A percentile compares a stretch with the other conserved stretches of the same genome.
phyloP scores from a whole-genome alignment of 2,329 filamentous ascomycete species.

The Pseudogymnoascus sp. region DNA sequence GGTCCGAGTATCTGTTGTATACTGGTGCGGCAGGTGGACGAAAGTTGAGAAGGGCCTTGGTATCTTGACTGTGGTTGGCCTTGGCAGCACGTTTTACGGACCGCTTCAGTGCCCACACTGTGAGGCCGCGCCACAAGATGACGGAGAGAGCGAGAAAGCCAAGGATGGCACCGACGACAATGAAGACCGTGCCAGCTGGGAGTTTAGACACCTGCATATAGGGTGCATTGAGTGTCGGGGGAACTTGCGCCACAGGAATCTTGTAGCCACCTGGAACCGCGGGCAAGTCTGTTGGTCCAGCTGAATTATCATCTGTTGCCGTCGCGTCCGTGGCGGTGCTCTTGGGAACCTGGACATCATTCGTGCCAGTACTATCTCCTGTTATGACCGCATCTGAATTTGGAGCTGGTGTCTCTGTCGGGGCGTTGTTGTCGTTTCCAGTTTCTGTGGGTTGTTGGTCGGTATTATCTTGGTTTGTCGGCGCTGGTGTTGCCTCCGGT shows the following conservation, averaged over 20 bases:
- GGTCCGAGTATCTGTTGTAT: conserved; percentile 56
- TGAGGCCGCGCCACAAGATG: conserved; percentile 77
- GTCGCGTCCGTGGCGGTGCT: conserved; percentile 17
- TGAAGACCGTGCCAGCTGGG: conserved; percentile 93
- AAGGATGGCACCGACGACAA: conserved; percentile 81
- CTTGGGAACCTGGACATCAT: conserved; percentile 7
- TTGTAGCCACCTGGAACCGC: conserved; percentile 50
- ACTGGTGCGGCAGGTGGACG: conserved; percentile 50
- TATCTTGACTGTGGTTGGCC: conserved; percentile 61
- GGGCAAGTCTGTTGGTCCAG: conserved; percentile 35
- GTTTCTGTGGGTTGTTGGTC: background rate
- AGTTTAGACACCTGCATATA: conserved; percentile 84
- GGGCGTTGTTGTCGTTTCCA: background rate
- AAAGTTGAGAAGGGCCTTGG: conserved; percentile 54
- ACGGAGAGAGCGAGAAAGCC: conserved; percentile 77
- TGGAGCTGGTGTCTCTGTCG: conserved; percentile 4
- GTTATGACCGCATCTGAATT: conserved; percentile 15
- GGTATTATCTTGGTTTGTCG: conserved; percentile 13
- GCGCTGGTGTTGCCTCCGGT: conserved; percentile 18
- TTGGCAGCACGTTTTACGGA: conserved; percentile 82
- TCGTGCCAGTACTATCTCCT: conserved; percentile 11
- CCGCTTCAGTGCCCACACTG: conserved; percentile 86
- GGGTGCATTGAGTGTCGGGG: conserved; percentile 74
- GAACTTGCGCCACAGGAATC: conserved; percentile 68
- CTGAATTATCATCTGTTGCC: conserved; percentile 11